A percentile compares a stretch with the other conserved stretches of the same genome.
These are phyloP conservation scores for Poa pratensis DNA, from an alignment of 176 grass and related monocot species.

Conservation along the genomic window DNA sequence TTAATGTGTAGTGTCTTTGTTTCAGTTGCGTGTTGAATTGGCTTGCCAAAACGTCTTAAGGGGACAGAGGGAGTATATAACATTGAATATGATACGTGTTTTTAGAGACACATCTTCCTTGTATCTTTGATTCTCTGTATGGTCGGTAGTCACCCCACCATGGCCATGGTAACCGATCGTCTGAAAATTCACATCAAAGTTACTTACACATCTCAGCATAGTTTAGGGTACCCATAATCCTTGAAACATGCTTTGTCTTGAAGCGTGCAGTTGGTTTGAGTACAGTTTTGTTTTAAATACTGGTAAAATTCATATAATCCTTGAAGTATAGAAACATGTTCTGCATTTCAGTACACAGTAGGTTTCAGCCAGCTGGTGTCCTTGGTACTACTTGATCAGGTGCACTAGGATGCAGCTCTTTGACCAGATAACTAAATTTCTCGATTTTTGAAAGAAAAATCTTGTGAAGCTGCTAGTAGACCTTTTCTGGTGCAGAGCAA, in stretches of 20 bases:
- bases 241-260: conserved; percentile 16
- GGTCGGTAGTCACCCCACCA: not conserved
- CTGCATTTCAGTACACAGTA: not conserved
- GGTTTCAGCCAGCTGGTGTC: not conserved
- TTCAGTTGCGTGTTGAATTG: not conserved
- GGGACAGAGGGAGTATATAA: not conserved
- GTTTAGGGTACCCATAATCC: not conserved
- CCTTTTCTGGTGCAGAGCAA: not conserved
- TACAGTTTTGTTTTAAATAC: not conserved
- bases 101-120: not conserved
- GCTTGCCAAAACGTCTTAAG: too few relatives aligned
- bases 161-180: not conserved
- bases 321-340: not conserved
- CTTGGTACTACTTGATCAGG: not conserved
- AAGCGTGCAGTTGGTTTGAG: not conserved
- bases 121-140: not conserved
- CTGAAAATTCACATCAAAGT: not conserved
- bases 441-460: not conserved
- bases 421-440: conserved; percentile 1
- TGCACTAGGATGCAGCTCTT: not conserved
- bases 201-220: not conserved
- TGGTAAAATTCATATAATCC: not conserved
- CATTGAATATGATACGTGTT: not conserved
- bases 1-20: not conserved
- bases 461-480: not conserved